phyloP scores from a whole-genome alignment of 495 filamentous ascomycete species.

The Trichoderma virens region DNA sequence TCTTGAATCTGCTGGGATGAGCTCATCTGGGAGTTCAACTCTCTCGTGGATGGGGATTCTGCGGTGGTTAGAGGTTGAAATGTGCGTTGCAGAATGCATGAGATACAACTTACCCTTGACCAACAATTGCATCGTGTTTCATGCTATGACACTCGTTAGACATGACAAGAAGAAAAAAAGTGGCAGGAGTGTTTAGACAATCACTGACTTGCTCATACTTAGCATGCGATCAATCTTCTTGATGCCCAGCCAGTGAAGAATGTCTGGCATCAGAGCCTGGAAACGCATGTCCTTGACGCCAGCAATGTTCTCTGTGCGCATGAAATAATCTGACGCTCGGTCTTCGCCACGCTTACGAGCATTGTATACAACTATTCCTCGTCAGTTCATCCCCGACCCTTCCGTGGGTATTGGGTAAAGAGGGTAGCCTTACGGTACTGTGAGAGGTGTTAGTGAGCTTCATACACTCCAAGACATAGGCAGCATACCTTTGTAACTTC shows the following conservation, averaged over 20 bases:
- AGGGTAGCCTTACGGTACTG: slow-evolving; percentile 38
- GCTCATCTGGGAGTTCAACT: slow-evolving; percentile 85
- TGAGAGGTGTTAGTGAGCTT: slow-evolving; percentile 15
- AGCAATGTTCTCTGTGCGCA: slow-evolving; percentile 92
- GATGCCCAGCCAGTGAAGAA: slow-evolving; percentile 96
- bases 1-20: slow-evolving; percentile 90
- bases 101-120: slow-evolving; percentile 60
- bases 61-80: slow-evolving; percentile 19
- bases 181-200: not conserved
- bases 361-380: slow-evolving; percentile 72
- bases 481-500: slow-evolving; percentile 81
- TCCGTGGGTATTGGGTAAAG: not conserved
- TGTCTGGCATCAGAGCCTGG: slow-evolving; percentile 98
- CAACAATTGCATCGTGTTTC: slow-evolving; percentile 98
- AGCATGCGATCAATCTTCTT: slow-evolving; percentile 98
- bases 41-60: slow-evolving; percentile 87
- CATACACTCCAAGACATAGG: slow-evolving; percentile 10
- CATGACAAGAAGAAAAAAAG: slow-evolving; percentile 14
- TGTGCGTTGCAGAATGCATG: not conserved
- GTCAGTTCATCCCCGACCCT: not conserved
- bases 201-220: slow-evolving; percentile 86
- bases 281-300: slow-evolving; percentile 98
- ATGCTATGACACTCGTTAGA: slow-evolving; percentile 48
- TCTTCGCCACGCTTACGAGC: slow-evolving; percentile 80
- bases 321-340: slow-evolving; percentile 94